Evolutionary conservation across 176 grass and related monocot species (phyloP).

Genomic region (Dactylis glomerata): DNA sequence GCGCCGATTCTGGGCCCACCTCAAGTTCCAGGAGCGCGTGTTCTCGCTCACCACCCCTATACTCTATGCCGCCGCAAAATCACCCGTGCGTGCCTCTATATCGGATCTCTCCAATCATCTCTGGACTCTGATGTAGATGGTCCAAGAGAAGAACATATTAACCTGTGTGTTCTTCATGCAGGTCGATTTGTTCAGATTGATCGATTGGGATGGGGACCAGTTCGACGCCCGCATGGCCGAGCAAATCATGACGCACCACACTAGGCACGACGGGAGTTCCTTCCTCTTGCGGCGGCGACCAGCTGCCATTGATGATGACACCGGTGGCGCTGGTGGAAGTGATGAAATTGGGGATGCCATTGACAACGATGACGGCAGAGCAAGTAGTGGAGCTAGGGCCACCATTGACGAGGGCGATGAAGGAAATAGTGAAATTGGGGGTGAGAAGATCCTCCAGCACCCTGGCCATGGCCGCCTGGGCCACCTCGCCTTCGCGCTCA

Average conservation of each 20-base stretch:
- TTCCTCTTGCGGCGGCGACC: no score
- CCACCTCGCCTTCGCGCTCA: no score
- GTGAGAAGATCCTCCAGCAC: no score
- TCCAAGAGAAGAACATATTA: neutral
- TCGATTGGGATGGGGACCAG: neutral
- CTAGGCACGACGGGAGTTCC: neutral
- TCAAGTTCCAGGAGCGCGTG: neutral
- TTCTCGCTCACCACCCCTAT: neutral
- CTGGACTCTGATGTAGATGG: no score
- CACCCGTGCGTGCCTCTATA: neutral
- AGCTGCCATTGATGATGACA: no score
- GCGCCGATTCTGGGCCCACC: neutral
- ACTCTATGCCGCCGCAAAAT: neutral
- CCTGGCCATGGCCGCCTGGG: no score
- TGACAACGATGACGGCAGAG: no score
- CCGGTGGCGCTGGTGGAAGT: no score
- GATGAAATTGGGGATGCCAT: no score
- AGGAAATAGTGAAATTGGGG: no score
- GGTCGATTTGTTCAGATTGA: neutral
- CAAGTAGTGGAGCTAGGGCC: no score
- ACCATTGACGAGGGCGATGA: no score
- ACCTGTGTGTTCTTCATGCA: neutral
- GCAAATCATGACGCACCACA: neutral
- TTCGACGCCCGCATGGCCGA: neutral
- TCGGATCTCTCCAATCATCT: neutral